Evolutionary conservation across 805 yeast species (phyloP).

Genomic region (Candida krabiensis): DNA sequence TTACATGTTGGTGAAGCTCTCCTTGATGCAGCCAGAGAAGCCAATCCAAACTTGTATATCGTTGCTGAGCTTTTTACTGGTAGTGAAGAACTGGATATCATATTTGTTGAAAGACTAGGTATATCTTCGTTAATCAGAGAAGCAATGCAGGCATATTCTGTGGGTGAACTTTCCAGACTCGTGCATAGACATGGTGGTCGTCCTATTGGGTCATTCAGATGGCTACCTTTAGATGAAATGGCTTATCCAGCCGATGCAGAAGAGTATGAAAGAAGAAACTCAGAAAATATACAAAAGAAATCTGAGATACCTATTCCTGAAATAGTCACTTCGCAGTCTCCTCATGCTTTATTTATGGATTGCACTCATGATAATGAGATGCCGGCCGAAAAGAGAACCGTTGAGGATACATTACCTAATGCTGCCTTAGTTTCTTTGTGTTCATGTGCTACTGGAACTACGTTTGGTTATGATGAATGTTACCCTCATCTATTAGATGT

Average conservation of each 20-base stretch:
- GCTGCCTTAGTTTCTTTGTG: constrained; percentile 94
- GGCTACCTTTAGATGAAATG: constrained; percentile 73
- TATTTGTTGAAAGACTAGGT: constrained; percentile 89
- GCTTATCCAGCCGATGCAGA: constrained; percentile 60
- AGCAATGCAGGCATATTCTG: constrained; percentile 96
- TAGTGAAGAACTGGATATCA: constrained; percentile 83
- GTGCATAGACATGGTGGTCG: constrained; percentile 93
- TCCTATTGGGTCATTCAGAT: constrained; percentile 88
- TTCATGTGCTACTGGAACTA: constrained; percentile 91
- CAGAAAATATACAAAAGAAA: constrained; percentile 35
- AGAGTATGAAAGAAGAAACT: constrained; percentile 21
- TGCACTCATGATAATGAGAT: constrained; percentile 96
- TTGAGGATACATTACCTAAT: constrained; percentile 91
- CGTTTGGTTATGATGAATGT: constrained; percentile 90
- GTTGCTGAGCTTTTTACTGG: constrained; percentile 96
- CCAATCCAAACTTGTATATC: constrained; percentile 83
- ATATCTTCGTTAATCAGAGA: constrained; percentile 88
- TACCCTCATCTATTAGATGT: constrained; percentile 81
- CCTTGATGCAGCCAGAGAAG: constrained; percentile 82
- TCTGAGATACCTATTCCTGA: constrained; percentile 72
- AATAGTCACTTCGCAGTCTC: constrained; percentile 64
- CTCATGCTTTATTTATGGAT: constrained; percentile 96
- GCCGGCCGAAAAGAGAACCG: constrained; percentile 85
- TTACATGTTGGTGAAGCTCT: constrained; percentile 89
- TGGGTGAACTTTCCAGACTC: constrained; percentile 78